phyloP scores from a whole-genome alignment of 352 stramenopile species.

The Pythium rhizo-oryzae region DNA sequence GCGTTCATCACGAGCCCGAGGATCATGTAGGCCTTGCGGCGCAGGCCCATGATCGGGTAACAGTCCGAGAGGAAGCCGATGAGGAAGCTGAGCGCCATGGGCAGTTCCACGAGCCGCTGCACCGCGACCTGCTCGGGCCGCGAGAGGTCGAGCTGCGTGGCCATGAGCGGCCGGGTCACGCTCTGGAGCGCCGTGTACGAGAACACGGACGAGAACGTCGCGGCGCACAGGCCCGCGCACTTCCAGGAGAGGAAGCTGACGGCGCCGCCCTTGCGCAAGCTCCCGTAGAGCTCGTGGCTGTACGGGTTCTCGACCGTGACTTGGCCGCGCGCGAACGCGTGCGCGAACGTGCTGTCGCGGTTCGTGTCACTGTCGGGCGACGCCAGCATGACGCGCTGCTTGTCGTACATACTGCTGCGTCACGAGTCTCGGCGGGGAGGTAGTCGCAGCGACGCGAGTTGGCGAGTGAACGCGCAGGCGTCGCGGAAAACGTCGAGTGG shows the following conservation, averaged over 20 bases:
- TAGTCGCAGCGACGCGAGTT: neutral
- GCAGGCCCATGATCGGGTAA: constrained; percentile 89
- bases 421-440: neutral
- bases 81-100: constrained; percentile 89
- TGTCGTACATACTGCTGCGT: too few relatives aligned
- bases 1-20: constrained; percentile 73
- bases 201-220: constrained; percentile 70
- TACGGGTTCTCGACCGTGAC: constrained; percentile 25
- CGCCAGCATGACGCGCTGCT: neutral
- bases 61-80: constrained; percentile 90
- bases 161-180: constrained; percentile 60
- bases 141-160: constrained; percentile 47
- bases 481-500: neutral
- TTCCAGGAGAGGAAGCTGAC: constrained; percentile 60
- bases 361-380: neutral
- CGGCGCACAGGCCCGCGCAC: constrained; percentile 61
- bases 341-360: neutral
- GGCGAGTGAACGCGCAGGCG: neutral
- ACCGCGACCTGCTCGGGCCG: constrained; percentile 37
- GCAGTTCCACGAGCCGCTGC: constrained; percentile 72
- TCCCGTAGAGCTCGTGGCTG: constrained; percentile 72
- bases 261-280: constrained; percentile 60
- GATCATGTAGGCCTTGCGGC: constrained; percentile 92
- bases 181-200: constrained; percentile 59
- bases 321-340: neutral